Percentiles rank a stretch among this genome's conserved stretches.
phyloP scores from a whole-genome alignment of 140 eudicot genomes.

The Bidens hawaiensis region DNA sequence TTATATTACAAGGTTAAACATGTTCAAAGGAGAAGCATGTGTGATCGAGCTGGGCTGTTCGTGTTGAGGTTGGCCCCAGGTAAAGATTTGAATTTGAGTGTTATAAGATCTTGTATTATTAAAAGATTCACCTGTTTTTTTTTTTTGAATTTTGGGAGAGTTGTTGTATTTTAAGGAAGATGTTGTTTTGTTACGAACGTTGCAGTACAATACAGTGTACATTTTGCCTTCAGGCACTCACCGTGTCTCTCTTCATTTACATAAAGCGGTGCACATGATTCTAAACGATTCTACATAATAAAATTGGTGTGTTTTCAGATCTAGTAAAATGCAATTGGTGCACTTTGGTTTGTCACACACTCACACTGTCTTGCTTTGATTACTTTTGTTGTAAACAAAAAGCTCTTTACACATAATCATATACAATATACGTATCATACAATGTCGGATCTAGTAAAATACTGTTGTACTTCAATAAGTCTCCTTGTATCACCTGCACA shows the following conservation, averaged over 20 bases:
- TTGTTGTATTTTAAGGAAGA: constrained; percentile 19
- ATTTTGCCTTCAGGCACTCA: constrained; percentile 16
- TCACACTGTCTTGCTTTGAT: too few relatives aligned
- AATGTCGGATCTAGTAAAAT: neutral
- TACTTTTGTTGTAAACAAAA: too few relatives aligned
- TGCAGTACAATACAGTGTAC: constrained; percentile 28
- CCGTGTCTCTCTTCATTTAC: too few relatives aligned
- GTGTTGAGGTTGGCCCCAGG: constrained; percentile 11
- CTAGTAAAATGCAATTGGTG: too few relatives aligned
- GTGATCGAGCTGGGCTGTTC: constrained; percentile 22
- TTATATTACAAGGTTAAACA: neutral
- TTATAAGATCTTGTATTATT: constrained; percentile 22
- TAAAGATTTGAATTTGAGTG: constrained; percentile 16
- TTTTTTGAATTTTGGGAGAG: constrained; percentile 21
- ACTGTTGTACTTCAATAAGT: neutral
- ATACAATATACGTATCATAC: too few relatives aligned
- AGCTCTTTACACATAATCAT: neutral
- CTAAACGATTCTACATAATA: too few relatives aligned
- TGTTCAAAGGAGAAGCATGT: constrained; percentile 8
- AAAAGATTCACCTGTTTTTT: constrained; percentile 16
- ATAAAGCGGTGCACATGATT: too few relatives aligned
- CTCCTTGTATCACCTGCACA: too few relatives aligned
- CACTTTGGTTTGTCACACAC: too few relatives aligned
- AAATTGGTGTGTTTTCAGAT: too few relatives aligned
- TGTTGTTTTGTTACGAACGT: constrained; percentile 21